These are phyloP conservation scores for Penicillium arizonense DNA, from an alignment of 495 filamentous ascomycete genomes.

Conservation along the genomic window DNA sequence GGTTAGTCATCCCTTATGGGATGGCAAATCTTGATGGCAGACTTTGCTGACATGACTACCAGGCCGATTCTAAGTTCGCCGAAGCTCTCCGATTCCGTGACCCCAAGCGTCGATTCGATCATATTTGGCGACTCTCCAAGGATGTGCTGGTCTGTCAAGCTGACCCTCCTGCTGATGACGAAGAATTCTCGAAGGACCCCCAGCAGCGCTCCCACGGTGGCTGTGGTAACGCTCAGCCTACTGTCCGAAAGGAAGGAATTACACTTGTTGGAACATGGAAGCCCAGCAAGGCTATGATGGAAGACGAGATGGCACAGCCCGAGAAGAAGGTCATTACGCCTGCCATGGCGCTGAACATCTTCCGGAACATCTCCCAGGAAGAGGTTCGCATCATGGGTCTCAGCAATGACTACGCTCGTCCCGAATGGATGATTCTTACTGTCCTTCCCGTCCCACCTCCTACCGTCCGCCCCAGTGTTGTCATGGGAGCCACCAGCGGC, in stretches of 20 bases:
- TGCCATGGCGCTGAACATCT: conserved; percentile 76
- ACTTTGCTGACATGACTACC: conserved; percentile 60
- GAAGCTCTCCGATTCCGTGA: conserved; percentile 81
- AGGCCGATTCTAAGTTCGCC: conserved; percentile 81
- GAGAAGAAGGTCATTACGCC: conserved; percentile 88
- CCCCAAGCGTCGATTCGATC: conserved; percentile 88
- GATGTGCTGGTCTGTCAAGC: conserved; percentile 78
- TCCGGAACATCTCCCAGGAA: conserved; percentile 74
- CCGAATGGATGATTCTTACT: conserved; percentile 97
- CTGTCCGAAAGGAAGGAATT: conserved; percentile 80
- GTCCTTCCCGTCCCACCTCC: conserved; percentile 94
- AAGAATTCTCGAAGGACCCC: conserved; percentile 54
- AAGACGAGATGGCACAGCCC: conserved; percentile 64
- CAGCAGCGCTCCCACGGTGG: conserved; percentile 71
- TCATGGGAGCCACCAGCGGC: conserved; percentile 81
- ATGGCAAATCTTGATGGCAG: conserved; percentile 49
- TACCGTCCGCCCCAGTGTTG: conserved; percentile 92
- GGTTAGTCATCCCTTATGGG: conserved; percentile 73
- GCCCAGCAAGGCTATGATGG: conserved; percentile 62
- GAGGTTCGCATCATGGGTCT: conserved; percentile 86
- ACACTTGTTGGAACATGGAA: conserved; percentile 81
- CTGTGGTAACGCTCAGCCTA: conserved; percentile 88
- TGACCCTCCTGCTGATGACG: conserved; percentile 62
- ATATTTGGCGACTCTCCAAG: conserved; percentile 86
- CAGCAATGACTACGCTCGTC: conserved; percentile 88